phyloP scores from a whole-genome alignment of 495 filamentous ascomycete genomes.

The Penicillium verhagenii region DNA sequence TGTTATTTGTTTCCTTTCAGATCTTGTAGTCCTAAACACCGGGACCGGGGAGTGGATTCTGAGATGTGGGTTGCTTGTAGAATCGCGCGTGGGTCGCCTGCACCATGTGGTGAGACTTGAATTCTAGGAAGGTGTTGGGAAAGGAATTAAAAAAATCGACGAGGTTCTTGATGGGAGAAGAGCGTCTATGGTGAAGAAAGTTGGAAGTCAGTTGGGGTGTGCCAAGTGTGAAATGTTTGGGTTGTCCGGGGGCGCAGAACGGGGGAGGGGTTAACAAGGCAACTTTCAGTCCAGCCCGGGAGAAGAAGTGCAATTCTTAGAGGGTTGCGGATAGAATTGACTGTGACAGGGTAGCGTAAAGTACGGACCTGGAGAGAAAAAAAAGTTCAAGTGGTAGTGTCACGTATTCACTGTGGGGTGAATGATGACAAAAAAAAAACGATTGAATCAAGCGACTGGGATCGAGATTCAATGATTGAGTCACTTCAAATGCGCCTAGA shows the following conservation, averaged over 20 bases:
- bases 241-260: slow-evolving; percentile 3
- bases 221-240: slow-evolving; percentile 1
- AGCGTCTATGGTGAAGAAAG: background rate
- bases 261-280: slow-evolving; percentile 26
- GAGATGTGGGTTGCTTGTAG: slow-evolving; percentile 9
- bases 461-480: slow-evolving; percentile 1
- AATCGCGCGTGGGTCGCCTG: slow-evolving; percentile 8
- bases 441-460: slow-evolving; percentile 9
- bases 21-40: slow-evolving; percentile 12
- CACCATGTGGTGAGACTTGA: slow-evolving; percentile 15
- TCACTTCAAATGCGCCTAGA: slow-evolving; percentile 16
- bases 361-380: background rate
- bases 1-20: slow-evolving; percentile 23
- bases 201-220: slow-evolving; percentile 2
- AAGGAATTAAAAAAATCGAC: background rate
- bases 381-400: background rate
- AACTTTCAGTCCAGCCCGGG: background rate
- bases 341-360: background rate
- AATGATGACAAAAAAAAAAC: slow-evolving; percentile 3
- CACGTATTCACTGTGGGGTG: background rate
- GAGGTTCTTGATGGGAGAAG: background rate
- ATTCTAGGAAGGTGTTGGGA: background rate
- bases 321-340: background rate
- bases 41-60: slow-evolving; percentile 10
- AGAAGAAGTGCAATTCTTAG: background rate